phyloP scores from a whole-genome alignment of 331 rosid genomes.

The Rhamnella rubrinervis region DNA sequence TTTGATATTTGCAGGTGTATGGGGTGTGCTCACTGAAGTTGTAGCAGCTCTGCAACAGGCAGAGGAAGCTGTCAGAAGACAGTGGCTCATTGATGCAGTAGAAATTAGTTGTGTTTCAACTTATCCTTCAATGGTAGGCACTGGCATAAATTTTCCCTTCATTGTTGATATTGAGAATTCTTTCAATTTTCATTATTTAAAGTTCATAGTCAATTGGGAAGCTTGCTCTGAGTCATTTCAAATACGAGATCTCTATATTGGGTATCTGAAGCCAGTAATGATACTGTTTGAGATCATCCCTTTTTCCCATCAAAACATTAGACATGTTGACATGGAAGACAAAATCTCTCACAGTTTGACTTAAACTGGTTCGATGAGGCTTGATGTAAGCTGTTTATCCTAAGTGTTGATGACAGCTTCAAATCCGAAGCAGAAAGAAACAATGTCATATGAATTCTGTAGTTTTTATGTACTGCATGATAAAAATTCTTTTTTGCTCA shows the following conservation, averaged over 20 bases:
- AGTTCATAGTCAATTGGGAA: background rate
- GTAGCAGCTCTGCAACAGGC: constrained; percentile 73
- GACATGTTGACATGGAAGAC: too few relatives aligned
- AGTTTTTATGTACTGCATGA: too few relatives aligned
- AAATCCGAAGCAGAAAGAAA: background rate
- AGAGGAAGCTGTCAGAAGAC: constrained; percentile 71
- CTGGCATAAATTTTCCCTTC: background rate
- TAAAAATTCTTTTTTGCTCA: too few relatives aligned
- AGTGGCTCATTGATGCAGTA: constrained; percentile 83
- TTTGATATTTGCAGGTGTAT: constrained; percentile 50
- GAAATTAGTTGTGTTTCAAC: constrained; percentile 81
- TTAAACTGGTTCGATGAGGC: too few relatives aligned
- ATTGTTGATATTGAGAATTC: background rate
- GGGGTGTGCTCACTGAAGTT: constrained; percentile 77
- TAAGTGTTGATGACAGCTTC: background rate
- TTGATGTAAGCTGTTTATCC: too few relatives aligned
- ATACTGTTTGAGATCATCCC: too few relatives aligned
- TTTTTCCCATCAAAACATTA: too few relatives aligned
- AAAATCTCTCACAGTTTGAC: too few relatives aligned
- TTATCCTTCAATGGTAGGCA: constrained; percentile 81
- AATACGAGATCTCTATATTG: background rate
- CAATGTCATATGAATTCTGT: too few relatives aligned
- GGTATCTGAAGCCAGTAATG: background rate
- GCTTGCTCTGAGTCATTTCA: background rate
- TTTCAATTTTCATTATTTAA: background rate